Base-by-base conservation (phyloP, 2,329 filamentous ascomycete species). In the Moelleriella libera region DNA sequence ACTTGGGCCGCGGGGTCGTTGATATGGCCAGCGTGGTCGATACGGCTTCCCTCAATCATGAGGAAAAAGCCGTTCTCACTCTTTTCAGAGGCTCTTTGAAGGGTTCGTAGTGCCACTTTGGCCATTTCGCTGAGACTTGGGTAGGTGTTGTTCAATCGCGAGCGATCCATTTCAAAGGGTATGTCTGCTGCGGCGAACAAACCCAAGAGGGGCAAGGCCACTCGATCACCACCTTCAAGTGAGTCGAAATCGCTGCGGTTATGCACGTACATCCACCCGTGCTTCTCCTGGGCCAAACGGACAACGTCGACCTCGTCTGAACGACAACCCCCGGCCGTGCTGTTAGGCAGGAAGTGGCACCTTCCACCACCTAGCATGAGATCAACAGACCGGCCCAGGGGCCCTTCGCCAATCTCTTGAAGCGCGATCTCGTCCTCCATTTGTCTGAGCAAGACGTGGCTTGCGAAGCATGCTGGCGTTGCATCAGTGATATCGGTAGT, bases 21-120 rank as follows among this genome's bases (percentile, higher is more conserved):
- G 52, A 76, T 78, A 60, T 92, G 86, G 6, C 88, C 92, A 4
- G 92, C 90, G 61, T 98, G 92, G 59, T 98, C 92, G 57, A 98
- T 97, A 41, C 92, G 77, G 57, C 87, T 94, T 5, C 89, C 92
- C 65, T 98, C 92, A 51, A 98, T 94, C 90, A 98, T 95, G 56
- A 98, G 72, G 67, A 98, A 98, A 72, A 97, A 98, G 5, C 92
- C 92, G 64, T 94, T 81, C 41, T 97, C 88, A 52, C 78, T 88
- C 59, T 89, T 73, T 58, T 78, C 73, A 0, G 92, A 96, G 0
- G 89, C 92, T 50, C 81, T 80, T 52, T 84, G 83, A 29, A 98
- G 76, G 1, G 86, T 81, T 11, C 75, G 78, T 51, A 98, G 71
- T 1, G 92, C 90, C 12, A 86, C 87, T 55, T 76, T 74, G 7